Evolutionary conservation across 148 eudicot genomes (phyloP), one percentile per base, ranked within the genome.

Genomic region (Selenicereus undatus): DNA sequence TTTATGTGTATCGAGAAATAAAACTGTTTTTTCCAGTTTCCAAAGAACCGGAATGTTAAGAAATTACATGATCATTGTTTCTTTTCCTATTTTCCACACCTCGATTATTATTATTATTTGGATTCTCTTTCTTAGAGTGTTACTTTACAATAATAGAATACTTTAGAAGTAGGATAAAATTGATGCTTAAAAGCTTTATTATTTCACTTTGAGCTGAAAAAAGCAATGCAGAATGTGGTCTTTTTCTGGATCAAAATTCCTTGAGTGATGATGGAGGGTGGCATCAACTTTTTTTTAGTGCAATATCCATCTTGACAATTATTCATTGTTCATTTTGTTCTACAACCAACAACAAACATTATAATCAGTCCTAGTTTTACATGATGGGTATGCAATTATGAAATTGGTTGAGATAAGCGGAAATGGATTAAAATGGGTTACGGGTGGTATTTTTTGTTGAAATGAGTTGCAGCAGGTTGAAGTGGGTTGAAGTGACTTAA

Each of bases 171-270:
- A 51, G 32, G n/a, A 56, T 56, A 56, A 56, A 56, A 14, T 56
- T 56, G 62, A 17, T 56, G n/a, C 21, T 16, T 16, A 0, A 56
- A 27, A 77, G 43, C 39, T 29, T 64, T 22, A 20, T 51, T 30
- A 77, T 64, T 52, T 77, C 30, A 64, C 73, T 78, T 74, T 60
- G 21, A 45, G 14, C 36, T 42, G 69, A 39, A 66, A 78, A 78
- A 78, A 32, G 42, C n/a, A 43, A 2, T 43, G n/a, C 13, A 78
- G 26, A 69, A 66, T 27, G 18, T 50, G 45, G 65, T 68, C 64
- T 69, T 78, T 45, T 39, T 11, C 26, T n/a, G 43, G 50, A 48
- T 26, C 16, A 70, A 48, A 68, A 78, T 78, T 68, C 74, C 73
- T 66, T 11, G 26, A 45, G 62, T 27, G 43, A 29, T 21, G 26